Percentiles rank a stretch among this genome's conserved stretches.
Evolutionary conservation across 106 monocot species (phyloP).

Genomic region (Allium sativum): DNA sequence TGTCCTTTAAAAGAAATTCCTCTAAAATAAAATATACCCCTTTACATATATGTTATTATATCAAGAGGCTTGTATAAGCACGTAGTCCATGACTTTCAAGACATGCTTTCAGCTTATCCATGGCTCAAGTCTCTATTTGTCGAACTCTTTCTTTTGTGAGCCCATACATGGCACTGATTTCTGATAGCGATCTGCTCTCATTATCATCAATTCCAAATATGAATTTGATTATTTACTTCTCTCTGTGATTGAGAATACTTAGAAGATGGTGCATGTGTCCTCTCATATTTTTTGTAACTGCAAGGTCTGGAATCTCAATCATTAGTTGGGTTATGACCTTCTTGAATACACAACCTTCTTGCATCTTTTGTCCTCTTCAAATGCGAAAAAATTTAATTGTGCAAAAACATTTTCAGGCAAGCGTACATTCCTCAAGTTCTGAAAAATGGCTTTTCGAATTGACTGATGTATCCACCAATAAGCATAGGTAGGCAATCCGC

Average conservation of each 20-base stretch:
- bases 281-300: slow-evolving; percentile 60
- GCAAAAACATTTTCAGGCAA: slow-evolving; percentile 74
- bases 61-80: slow-evolving; percentile 39
- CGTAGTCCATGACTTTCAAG: slow-evolving; percentile 36
- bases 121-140: slow-evolving; percentile 65
- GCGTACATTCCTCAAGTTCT: slow-evolving; percentile 69
- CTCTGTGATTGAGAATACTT: slow-evolving; percentile 47
- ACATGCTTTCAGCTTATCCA: slow-evolving; percentile 53
- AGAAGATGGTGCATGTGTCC: slow-evolving; percentile 55
- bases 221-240: slow-evolving; percentile 53
- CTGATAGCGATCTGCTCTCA: slow-evolving; percentile 44
- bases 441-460: slow-evolving; percentile 81
- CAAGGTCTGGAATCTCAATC: slow-evolving; percentile 63
- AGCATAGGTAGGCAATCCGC: slow-evolving; percentile 86
- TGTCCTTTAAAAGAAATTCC: no score
- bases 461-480: slow-evolving; percentile 95
- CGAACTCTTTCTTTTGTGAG: slow-evolving; percentile 75
- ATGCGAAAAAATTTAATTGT: no score
- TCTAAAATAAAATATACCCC: no score
- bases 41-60: slow-evolving; percentile 8
- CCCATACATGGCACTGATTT: slow-evolving; percentile 59
- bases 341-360: slow-evolving; percentile 39
- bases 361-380: slow-evolving; percentile 50
- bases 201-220: slow-evolving; percentile 46
- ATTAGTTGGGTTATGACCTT: slow-evolving; percentile 54